Percentiles rank a stretch among this genome's conserved stretches.
Evolutionary conservation across 176 grass and related monocot genomes (phyloP).

Genomic region (Carex scoparia): DNA sequence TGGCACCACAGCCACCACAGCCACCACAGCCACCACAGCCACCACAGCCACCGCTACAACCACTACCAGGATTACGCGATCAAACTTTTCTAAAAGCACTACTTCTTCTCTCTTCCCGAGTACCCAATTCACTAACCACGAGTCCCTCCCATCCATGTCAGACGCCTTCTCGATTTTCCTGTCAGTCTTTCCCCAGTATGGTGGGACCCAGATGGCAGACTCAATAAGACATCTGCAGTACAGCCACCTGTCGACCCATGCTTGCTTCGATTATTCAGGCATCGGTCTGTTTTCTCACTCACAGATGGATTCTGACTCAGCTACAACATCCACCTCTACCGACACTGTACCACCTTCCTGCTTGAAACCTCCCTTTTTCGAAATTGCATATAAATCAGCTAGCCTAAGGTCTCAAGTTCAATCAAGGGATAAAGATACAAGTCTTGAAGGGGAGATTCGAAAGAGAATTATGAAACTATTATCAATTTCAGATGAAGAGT

Average conservation of each 20-base stretch:
- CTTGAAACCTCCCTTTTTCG: conserved; percentile 73
- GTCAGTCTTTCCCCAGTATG: conserved; percentile 63
- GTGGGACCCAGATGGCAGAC: conserved; percentile 43
- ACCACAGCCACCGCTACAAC: conserved; percentile 1
- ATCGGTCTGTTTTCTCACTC: conserved; percentile 88
- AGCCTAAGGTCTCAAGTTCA: conserved; percentile 60
- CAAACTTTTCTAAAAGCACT: conserved; percentile 50
- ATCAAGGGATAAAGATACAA: conserved; percentile 16
- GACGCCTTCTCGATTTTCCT: conserved; percentile 56
- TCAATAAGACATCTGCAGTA: conserved; percentile 48
- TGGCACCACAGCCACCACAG: neutral
- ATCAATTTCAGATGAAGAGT: conserved; percentile 66
- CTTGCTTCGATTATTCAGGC: conserved; percentile 83
- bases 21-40: neutral
- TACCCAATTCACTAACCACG: conserved; percentile 70
- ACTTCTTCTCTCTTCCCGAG: conserved; percentile 49
- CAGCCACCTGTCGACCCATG: conserved; percentile 58
- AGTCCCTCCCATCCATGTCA: conserved; percentile 49
- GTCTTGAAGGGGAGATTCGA: conserved; percentile 39
- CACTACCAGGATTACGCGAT: conserved; percentile 46
- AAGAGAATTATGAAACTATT: conserved; percentile 67
- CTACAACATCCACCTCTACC: conserved; percentile 36
- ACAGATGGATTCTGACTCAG: conserved; percentile 53
- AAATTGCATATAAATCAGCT: conserved; percentile 66
- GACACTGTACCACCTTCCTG: neutral